Evolutionary conservation across 108 stramenopile species (phyloP).

Genomic region (Nitzschia palea): DNA sequence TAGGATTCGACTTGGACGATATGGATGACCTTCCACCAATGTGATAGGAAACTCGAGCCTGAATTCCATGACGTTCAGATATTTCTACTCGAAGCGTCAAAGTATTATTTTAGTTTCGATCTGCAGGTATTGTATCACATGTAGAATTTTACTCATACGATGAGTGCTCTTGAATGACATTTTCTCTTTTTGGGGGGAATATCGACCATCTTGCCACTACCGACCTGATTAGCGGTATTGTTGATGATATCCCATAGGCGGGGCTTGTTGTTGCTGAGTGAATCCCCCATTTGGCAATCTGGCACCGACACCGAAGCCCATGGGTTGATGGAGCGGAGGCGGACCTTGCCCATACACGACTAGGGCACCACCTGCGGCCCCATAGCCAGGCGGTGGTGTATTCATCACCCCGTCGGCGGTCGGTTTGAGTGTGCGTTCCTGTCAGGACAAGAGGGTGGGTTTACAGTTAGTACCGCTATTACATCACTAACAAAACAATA

Average conservation of each 20-base stretch:
- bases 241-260: constrained; percentile 20
- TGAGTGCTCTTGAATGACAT: too few species aligned
- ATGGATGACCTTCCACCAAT: constrained; percentile 5
- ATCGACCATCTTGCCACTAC: too few species aligned
- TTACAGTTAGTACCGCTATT: not conserved
- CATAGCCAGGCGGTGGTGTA: constrained; percentile 42
- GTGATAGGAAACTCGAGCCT: too few species aligned
- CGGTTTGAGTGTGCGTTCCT: constrained; percentile 20
- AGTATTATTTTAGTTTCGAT: too few species aligned
- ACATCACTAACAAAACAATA: constrained; percentile 1
- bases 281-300: constrained; percentile 39
- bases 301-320: constrained; percentile 57
- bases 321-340: constrained; percentile 45
- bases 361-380: constrained; percentile 42
- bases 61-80: too few species aligned
- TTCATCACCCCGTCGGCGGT: constrained; percentile 48
- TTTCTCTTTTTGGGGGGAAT: too few species aligned
- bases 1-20: constrained; percentile 61
- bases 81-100: too few species aligned
- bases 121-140: too few species aligned
- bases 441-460: not conserved
- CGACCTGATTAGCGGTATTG: constrained; percentile 18
- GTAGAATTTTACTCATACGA: too few species aligned
- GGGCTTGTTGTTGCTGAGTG: constrained; percentile 22
- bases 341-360: constrained; percentile 61